These are phyloP conservation scores for Mucuna pruriens DNA, from an alignment of 306 rosid species.

Conservation along the genomic window DNA sequence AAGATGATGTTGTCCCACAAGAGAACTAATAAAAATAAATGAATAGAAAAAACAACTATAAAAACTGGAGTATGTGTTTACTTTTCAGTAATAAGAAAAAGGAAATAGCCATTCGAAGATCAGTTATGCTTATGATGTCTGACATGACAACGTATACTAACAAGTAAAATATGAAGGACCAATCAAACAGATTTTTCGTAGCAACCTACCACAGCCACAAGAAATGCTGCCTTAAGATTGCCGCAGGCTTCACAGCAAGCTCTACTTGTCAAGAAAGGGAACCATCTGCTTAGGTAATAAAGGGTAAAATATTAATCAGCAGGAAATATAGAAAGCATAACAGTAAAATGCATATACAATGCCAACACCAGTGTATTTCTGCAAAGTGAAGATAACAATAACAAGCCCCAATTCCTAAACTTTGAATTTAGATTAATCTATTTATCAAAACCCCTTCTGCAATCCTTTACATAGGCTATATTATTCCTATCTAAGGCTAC, in stretches of 20 bases:
- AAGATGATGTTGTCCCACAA: background rate
- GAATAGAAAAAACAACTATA: conserved; percentile 2
- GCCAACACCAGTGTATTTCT: conserved; percentile 3
- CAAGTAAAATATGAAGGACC: conserved; percentile 18
- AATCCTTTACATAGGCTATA: conserved; percentile 22
- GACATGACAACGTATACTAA: conserved; percentile 4
- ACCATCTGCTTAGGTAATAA: conserved; percentile 72
- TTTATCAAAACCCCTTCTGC: conserved; percentile 12
- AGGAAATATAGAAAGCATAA: conserved; percentile 16
- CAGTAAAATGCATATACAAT: background rate
- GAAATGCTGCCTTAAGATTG: conserved; percentile 99
- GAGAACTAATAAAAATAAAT: background rate
- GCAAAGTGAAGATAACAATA: background rate
- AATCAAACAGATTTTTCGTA: conserved; percentile 22
- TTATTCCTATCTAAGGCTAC: conserved; percentile 14
- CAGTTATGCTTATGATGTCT: conserved; percentile 28
- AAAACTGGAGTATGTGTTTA: background rate
- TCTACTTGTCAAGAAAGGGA: conserved; percentile 82
- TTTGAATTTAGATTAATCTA: conserved; percentile 19
- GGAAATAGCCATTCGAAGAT: conserved; percentile 1
- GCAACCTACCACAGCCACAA: conserved; percentile 92
- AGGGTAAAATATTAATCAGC: conserved; percentile 33
- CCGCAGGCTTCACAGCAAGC: conserved; percentile 99
- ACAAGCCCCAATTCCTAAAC: background rate
- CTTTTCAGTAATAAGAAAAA: background rate